Conservation (phyloP, 257 asterid species). For the Gentiana macrophylla region DNA sequence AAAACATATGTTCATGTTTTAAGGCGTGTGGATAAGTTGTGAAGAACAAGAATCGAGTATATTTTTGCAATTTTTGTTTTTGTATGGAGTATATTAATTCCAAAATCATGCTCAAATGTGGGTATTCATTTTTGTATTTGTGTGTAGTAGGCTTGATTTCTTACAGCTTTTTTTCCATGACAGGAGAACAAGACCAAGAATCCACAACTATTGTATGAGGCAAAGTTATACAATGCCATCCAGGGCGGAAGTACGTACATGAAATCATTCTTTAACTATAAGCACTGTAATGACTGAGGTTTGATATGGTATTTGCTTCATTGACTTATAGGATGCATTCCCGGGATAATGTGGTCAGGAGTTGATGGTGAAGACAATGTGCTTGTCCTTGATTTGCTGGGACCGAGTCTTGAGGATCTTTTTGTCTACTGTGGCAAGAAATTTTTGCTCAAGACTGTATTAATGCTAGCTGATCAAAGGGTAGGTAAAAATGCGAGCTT, state of each 20-base stretch:
- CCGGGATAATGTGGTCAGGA: slow-evolving; percentile 85
- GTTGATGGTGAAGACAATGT: slow-evolving; percentile 84
- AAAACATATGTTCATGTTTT: too few species aligned
- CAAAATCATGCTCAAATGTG: background rate
- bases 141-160: background rate
- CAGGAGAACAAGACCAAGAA: slow-evolving; percentile 96
- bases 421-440: slow-evolving; percentile 89
- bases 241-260: slow-evolving; percentile 94
- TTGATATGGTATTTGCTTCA: slow-evolving; percentile 5
- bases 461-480: slow-evolving; percentile 96
- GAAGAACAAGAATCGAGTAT: too few species aligned
- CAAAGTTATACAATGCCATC: slow-evolving; percentile 79
- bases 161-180: slow-evolving; percentile 12
- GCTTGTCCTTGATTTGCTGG: slow-evolving; percentile 79
- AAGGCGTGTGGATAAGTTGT: too few species aligned
- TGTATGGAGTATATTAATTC: background rate
- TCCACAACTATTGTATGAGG: slow-evolving; percentile 90
- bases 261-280: background rate
- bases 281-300: background rate
- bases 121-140: background rate
- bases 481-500: slow-evolving; percentile 20
- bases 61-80: too few species aligned
- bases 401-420: slow-evolving; percentile 95
- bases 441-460: slow-evolving; percentile 76
- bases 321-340: slow-evolving; percentile 65